Conservation (phyloP, 352 stramenopile genomes). For the Thraustotheca clavata region DNA sequence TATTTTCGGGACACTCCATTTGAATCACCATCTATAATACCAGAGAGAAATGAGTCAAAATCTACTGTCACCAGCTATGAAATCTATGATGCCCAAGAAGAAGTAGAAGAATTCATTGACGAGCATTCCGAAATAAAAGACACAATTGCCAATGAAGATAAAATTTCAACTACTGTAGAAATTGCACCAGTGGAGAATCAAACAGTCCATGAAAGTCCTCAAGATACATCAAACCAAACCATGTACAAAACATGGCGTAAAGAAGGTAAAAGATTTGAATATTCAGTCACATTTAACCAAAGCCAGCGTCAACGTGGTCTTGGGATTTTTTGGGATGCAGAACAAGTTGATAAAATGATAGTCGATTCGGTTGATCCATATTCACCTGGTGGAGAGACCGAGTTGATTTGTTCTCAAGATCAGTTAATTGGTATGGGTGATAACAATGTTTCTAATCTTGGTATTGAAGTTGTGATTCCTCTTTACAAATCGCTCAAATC, state of each 20-base stretch:
- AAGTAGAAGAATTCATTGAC: not conserved
- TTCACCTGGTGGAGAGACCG: constrained; percentile 1
- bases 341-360: not conserved
- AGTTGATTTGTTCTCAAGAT: not conserved
- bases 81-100: not conserved
- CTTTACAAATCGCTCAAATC: not conserved
- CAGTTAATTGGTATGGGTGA: constrained; percentile 2
- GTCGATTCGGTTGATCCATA: constrained; percentile 3
- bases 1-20: not conserved
- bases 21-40: not conserved
- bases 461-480: not conserved
- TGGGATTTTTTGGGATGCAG: constrained; percentile 5
- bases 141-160: not conserved
- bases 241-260: too few relatives aligned
- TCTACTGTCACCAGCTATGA: not conserved
- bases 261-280: not conserved
- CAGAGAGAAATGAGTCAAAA: not conserved
- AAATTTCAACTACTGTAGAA: not conserved
- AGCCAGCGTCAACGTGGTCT: constrained; percentile 7
- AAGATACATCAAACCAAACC: too few relatives aligned
- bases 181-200: not conserved
- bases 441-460: constrained; percentile 4
- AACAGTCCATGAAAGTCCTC: not conserved
- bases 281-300: not conserved
- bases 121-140: not conserved